Conservation (phyloP, 305 asterid species). For the Solanum hybrid region DNA sequence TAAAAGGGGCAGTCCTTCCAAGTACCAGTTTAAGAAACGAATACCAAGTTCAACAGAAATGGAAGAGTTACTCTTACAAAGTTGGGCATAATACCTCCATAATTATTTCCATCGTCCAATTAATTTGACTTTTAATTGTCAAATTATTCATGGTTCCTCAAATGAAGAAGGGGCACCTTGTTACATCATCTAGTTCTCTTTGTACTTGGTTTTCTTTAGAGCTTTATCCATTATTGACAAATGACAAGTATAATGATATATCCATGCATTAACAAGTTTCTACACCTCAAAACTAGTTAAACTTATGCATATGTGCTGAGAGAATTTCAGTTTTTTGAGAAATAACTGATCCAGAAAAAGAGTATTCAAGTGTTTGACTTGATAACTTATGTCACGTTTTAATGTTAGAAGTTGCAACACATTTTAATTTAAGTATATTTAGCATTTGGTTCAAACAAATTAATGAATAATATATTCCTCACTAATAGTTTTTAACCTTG, state of each 20-base stretch:
- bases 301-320: not conserved
- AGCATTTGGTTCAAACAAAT: not conserved
- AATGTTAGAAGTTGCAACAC: not conserved
- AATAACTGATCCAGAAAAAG: not conserved
- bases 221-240: not conserved
- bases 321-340: not conserved
- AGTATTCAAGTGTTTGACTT: not conserved
- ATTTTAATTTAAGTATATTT: not conserved
- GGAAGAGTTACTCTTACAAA: not conserved
- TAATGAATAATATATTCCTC: not conserved
- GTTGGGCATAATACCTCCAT: not conserved
- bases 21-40: not conserved
- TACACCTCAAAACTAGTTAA: slow-evolving; percentile 1
- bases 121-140: not conserved
- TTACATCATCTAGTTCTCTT: not conserved
- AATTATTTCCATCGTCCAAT: not conserved
- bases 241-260: not conserved
- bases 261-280: not conserved
- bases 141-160: slow-evolving; percentile 1
- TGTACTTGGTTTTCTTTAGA: not conserved
- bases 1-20: not conserved
- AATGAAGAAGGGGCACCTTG: not conserved
- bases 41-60: slow-evolving; percentile 2
- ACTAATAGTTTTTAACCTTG: not conserved
- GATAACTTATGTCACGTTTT: not conserved